Evolutionary conservation across 768 basidiomycete genomes (phyloP), one percentile per base, ranked within the genome.

Genomic region (Phlebiopsis gigantea): DNA sequence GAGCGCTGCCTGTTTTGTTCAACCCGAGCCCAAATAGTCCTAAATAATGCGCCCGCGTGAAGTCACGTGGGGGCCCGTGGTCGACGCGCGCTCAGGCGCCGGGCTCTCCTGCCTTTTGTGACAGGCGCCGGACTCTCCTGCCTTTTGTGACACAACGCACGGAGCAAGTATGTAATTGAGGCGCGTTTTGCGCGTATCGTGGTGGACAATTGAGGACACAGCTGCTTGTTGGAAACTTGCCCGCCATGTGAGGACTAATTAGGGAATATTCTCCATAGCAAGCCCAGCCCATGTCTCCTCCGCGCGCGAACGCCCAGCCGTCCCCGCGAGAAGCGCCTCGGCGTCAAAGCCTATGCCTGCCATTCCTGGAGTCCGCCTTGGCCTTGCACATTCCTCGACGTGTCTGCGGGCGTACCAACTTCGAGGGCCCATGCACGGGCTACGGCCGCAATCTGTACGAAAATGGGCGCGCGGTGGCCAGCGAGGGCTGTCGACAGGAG

Each of bases 31-130:
- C 62, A 60, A 68, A 68, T 56, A 68, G 53, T 19, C 14, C 58
- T 54, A 66, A 68, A 68, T 61, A 68, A 64, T 62, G 61, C 67
- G 65, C 62, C 42, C 62, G 60, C 65, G 65, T 66, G 55, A 24
- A 15, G 8, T 29, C 67, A 68, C 67, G 65, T 68, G 66, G 43
- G 25, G 28, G 28, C 34, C n/a, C 45, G 45, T 46, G 55, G 34
- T 31, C 34, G 22, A 26, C 34, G n/a, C 46, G 44, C 26, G 44
- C 25, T 9, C 29, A 51, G 34, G 31, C 50, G 45, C 31, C 28
- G 46, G 14, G 10, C 30, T n/a, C n/a, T n/a, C n/a, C n/a, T n/a
- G 24, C 22, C 19, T 17, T 56, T 12, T n/a, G n/a, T n/a, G n/a
- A n/a, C n/a, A n/a, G n/a, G n/a, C n/a, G n/a, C n/a, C n/a, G n/a